Evolutionary conservation across 371 early-diverging fungal genomes (phyloP), one percentile per base, ranked within the genome.

Genomic region (Catenaria anguillulae): DNA sequence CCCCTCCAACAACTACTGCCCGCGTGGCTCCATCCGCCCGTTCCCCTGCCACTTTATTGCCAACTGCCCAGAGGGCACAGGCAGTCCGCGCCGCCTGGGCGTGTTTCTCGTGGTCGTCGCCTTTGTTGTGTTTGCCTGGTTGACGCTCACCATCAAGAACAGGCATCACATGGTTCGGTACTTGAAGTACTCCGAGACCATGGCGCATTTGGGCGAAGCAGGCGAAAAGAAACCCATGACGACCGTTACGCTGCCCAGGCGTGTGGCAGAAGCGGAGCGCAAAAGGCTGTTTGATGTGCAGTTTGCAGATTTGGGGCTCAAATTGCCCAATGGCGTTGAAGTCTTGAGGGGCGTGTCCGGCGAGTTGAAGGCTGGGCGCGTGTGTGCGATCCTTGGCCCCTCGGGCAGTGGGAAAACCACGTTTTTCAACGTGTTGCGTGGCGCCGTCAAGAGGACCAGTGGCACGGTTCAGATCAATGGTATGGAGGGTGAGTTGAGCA

Each of bases 361-460:
- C 4, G 61, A 65, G 21, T 68, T 84, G 33, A 56, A 65, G 24
- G 61, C 75, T 4, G 83, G 82, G 10, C 69, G 81, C 42, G 71
- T 79, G 36, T 79, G 80, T 29, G 87, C 85, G 29, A 86, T 92
- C 66, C 83, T 92, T 83, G 92, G 90, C 2, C 83, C 87, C 4
- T 84, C 82, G 5, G 84, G 83, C 19, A 79, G 82, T 2, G 87
- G 85, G 1, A 83, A 81, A 61, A 85, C 87, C 0, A 83, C 82
- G 0, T 71, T 78, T 45, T 61, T 77, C 62, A 48, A 64, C 4
- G 63, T 64, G 59, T n/a, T 31, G 34, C 31, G 34, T 13, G 31
- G 35, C 1, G 35, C 48, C 36, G 48, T 85, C 2, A 67, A 70
- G 13, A 79, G 86, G 37, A 75, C 76, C 21, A 15, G 43, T 12